Base-by-base conservation (phyloP, 176 grass and related monocot species). In the Melocanna baccifera region DNA sequence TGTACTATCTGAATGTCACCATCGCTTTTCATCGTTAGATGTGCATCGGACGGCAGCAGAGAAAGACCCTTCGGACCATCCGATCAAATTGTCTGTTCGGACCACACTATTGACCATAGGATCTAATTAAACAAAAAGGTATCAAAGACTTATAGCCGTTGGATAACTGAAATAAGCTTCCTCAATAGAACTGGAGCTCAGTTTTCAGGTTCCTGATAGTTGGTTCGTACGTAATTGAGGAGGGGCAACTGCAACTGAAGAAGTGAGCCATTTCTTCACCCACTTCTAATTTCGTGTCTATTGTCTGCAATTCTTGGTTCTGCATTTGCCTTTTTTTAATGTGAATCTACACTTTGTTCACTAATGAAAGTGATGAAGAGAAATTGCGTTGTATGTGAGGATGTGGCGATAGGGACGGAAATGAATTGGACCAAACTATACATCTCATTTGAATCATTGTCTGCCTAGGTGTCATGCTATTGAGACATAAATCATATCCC, bases 221-320 rank as follows among this genome's bases (percentile, higher is more conserved):
- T 67, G 69, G 28, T 87, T 76, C 61, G 55, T 86, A 98, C 89
- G 70, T 92, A 39, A 98, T 98, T 61, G 86, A 78, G 86, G 96
- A 91, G 67, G 96, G 90, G 86, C 87, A 98, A 88, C 87, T 98
- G 43, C 96, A 95, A 78, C 89, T 98, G 40, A 95, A 95, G 75
- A 98, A 93, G 96, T 98, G 86, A 84, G 68, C 73, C 41, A n/a
- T 22, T 42, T 52, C 64, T 40, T 20, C 68, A 15, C 12, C 71
- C 63, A 63, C 78, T 46, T 70, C 77, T 61, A 46, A 67, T 71
- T 32, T 71, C 43, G 34, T 70, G 11, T 66, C 62, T 80, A 19
- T 66, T 82, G 36, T 55, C 1, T 75, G 8, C 69, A 58, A 51
- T 85, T 64, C 40, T 64, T 76, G n/a, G n/a, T n/a, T n/a, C n/a